Conservation (phyloP, 2,329 filamentous ascomycete genomes). For the Aspergillus sp. region DNA sequence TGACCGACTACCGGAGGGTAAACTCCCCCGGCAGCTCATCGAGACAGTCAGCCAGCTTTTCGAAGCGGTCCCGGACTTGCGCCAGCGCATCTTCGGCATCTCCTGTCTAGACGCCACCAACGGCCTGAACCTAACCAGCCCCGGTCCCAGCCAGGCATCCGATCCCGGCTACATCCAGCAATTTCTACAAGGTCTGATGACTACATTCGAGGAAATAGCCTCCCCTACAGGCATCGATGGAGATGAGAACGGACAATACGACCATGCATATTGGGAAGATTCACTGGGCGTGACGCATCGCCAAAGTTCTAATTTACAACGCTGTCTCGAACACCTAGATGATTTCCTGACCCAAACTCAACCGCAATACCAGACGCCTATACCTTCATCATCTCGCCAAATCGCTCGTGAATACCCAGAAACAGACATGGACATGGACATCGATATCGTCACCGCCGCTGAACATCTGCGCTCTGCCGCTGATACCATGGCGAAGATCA, state of each 20-base stretch:
- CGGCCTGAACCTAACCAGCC: slow-evolving; percentile 3
- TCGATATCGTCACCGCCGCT: slow-evolving; percentile 88
- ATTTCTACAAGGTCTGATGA: slow-evolving; percentile 68
- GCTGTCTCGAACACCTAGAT: slow-evolving; percentile 71
- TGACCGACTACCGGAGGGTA: slow-evolving; percentile 47
- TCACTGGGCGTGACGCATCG: slow-evolving; percentile 88
- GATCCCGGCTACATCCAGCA: slow-evolving; percentile 68
- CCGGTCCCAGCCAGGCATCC: neutral
- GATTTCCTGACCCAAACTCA: slow-evolving; percentile 69
- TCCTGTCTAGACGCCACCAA: slow-evolving; percentile 68
- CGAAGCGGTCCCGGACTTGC: slow-evolving; percentile 46
- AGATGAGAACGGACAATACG: slow-evolving; percentile 41
- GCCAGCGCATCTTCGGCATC: slow-evolving; percentile 60
- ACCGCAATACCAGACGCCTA: slow-evolving; percentile 36
- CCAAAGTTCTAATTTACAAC: slow-evolving; percentile 76
- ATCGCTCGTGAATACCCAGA: slow-evolving; percentile 20
- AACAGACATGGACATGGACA: slow-evolving; percentile 62
- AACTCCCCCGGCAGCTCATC: slow-evolving; percentile 23
- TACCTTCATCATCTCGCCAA: slow-evolving; percentile 20
- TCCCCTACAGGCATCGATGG: slow-evolving; percentile 39
- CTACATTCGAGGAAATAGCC: slow-evolving; percentile 60
- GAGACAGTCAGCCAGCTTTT: slow-evolving; percentile 47
- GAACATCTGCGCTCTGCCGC: slow-evolving; percentile 84
- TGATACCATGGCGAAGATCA: slow-evolving; percentile 79
- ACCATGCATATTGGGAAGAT: slow-evolving; percentile 74